Percentiles rank a stretch among this genome's conserved stretches.
These are phyloP conservation scores for Cryptomeria japonica DNA, from an alignment of 75 land plant species.

Conservation along the genomic window DNA sequence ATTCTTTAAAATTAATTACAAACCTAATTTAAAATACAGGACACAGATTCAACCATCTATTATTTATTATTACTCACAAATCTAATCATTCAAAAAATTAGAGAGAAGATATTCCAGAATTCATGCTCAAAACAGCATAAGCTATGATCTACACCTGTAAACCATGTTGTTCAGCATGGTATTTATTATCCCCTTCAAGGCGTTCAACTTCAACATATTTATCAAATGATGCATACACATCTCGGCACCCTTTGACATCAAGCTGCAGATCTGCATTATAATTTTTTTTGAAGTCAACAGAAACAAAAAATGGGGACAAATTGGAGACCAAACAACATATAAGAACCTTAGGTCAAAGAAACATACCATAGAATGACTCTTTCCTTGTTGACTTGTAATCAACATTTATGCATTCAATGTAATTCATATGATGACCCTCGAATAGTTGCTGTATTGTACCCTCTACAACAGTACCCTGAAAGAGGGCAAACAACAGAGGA, in stretches of 20 bases:
- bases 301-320: not conserved
- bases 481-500: slow-evolving; percentile 13
- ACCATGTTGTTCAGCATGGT: slow-evolving; percentile 89
- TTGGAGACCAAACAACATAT: not conserved
- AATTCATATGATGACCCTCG: slow-evolving; percentile 98
- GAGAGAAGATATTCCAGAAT: not conserved
- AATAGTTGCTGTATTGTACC: slow-evolving; percentile 93
- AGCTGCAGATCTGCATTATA: slow-evolving; percentile 78
- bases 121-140: not conserved
- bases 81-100: not conserved
- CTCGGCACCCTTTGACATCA: slow-evolving; percentile 93
- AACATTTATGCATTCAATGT: slow-evolving; percentile 96
- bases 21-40: not conserved
- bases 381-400: slow-evolving; percentile 95
- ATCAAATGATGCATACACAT: slow-evolving; percentile 97
- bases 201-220: slow-evolving; percentile 95
- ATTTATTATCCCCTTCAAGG: slow-evolving; percentile 95
- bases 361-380: slow-evolving; percentile 93
- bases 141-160: slow-evolving; percentile 59
- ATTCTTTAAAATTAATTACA: not conserved
- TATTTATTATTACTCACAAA: not conserved
- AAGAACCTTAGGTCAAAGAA: not conserved
- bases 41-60: not conserved
- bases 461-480: slow-evolving; percentile 96
- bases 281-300: not conserved